phyloP scores from a whole-genome alignment of 169 alveolate species.

The Plasmodium vivax region DNA sequence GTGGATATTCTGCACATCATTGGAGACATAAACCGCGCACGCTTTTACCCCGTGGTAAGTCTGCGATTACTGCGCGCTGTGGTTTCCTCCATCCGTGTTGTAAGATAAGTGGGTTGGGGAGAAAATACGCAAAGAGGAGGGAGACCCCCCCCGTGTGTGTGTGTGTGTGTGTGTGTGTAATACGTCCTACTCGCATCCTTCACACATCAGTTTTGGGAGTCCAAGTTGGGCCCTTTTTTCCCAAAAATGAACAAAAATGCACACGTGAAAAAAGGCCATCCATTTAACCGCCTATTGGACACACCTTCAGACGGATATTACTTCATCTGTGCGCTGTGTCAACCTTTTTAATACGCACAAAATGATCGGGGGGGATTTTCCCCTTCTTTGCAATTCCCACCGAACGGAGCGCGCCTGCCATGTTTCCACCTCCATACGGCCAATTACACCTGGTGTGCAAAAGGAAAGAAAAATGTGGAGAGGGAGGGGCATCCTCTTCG shows the following conservation, averaged over 20 bases:
- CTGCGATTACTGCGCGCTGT: slow-evolving; percentile 20
- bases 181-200: neutral
- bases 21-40: slow-evolving; percentile 11
- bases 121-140: no score
- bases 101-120: neutral
- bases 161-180: neutral
- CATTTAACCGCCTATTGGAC: neutral
- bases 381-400: neutral
- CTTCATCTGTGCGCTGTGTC: neutral
- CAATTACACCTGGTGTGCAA: neutral
- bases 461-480: neutral
- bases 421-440: neutral
- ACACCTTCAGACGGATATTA: neutral
- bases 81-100: slow-evolving; percentile 1
- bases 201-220: neutral
- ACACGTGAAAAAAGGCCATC: neutral
- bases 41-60: slow-evolving; percentile 26
- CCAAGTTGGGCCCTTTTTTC: neutral
- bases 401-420: neutral
- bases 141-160: no score
- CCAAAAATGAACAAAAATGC: neutral
- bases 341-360: neutral
- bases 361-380: neutral
- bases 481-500: neutral
- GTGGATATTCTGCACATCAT: slow-evolving; percentile 9